Evolutionary conservation across 1,139 yeast genomes (phyloP).

Genomic region (Wickerhamiella infanticola): DNA sequence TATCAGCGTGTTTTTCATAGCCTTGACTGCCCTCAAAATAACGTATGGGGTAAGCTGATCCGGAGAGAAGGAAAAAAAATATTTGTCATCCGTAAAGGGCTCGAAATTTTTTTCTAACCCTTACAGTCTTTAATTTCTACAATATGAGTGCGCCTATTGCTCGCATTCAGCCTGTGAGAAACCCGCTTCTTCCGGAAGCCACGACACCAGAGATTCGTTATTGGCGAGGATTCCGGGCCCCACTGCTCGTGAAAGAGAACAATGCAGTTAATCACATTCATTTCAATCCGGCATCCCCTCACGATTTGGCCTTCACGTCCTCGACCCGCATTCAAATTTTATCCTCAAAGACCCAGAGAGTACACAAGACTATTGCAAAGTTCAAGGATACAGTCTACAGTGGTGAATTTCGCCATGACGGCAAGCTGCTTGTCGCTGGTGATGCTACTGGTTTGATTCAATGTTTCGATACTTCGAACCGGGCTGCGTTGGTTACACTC

Average conservation of each 20-base stretch:
- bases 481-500: slow-evolving; percentile 63
- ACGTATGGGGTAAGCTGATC: too few species aligned
- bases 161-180: slow-evolving; percentile 52
- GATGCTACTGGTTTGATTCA: slow-evolving; percentile 82
- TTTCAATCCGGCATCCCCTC: slow-evolving; percentile 75
- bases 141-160: slow-evolving; percentile 67
- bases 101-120: background rate
- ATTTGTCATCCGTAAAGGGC: background rate
- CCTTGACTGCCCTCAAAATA: background rate
- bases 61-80: background rate
- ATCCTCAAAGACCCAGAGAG: slow-evolving; percentile 85
- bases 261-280: slow-evolving; percentile 78
- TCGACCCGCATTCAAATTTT: slow-evolving; percentile 85
- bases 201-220: slow-evolving; percentile 89
- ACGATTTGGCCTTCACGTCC: slow-evolving; percentile 88
- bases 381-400: slow-evolving; percentile 83
- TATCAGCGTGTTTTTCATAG: slow-evolving; percentile 24
- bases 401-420: slow-evolving; percentile 73
- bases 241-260: slow-evolving; percentile 85
- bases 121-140: background rate
- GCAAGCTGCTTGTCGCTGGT: slow-evolving; percentile 70
- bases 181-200: slow-evolving; percentile 66
- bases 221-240: slow-evolving; percentile 72
- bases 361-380: slow-evolving; percentile 71
- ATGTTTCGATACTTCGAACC: slow-evolving; percentile 68